A percentile compares a stretch with the other conserved stretches of the same genome.
phyloP scores from a whole-genome alignment of 768 basidiomycete species.

The Russula sp. region DNA sequence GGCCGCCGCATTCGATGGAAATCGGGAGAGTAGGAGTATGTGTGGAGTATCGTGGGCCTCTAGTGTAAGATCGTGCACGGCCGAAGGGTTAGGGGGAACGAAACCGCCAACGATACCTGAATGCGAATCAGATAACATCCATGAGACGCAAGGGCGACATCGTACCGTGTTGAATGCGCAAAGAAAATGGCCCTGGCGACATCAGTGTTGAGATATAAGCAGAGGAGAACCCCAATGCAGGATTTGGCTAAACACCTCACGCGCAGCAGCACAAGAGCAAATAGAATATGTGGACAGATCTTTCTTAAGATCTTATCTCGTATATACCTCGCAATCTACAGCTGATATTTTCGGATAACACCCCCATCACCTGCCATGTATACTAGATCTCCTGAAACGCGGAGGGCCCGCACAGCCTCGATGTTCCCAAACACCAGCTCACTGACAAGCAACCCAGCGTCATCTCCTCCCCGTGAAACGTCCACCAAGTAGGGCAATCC shows the following conservation, averaged over 20 bases:
- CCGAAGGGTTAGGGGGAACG: conserved; percentile 60
- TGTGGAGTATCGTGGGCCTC: conserved; percentile 37
- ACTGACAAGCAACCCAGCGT: conserved; percentile 7
- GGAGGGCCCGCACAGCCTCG: conserved; percentile 26
- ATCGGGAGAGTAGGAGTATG: conserved; percentile 48
- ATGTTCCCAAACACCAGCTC: conserved; percentile 31
- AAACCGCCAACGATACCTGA: conserved; percentile 77
- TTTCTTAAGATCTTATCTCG: too few relatives aligned
- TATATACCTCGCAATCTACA: conserved; percentile 23
- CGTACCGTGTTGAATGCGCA: conserved; percentile 62
- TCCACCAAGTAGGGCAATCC: conserved; percentile 28
- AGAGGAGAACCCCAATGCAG: conserved; percentile 8
- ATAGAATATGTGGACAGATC: too few relatives aligned
- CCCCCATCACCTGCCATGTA: conserved; percentile 29
- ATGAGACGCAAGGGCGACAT: not conserved
- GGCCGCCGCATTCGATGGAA: conserved; percentile 50
- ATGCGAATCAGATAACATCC: conserved; percentile 8
- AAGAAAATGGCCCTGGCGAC: conserved; percentile 51
- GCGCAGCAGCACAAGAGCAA: not conserved
- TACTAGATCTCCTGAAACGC: conserved; percentile 15
- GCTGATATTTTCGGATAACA: conserved; percentile 25
- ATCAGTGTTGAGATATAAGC: conserved; percentile 37
- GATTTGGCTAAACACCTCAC: not conserved
- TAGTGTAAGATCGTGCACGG: conserved; percentile 52
- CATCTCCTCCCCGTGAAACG: not conserved